Base-by-base conservation (phyloP, 1,139 yeast genomes). In the Magnusiomyces tetraspermus region DNA sequence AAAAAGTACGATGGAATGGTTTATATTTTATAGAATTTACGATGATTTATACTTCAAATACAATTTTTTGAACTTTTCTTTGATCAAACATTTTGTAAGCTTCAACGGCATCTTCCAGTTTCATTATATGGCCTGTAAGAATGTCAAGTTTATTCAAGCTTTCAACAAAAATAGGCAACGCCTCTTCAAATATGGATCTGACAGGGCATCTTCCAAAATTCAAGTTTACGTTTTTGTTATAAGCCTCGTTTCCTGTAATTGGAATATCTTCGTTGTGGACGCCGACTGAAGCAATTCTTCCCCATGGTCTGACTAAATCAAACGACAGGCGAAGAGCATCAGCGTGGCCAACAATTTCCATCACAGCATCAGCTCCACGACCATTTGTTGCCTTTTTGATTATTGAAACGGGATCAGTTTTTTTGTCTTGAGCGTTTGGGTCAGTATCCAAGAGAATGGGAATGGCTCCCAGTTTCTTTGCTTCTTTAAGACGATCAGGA, bases 131-230 rank as follows among this genome's bases (percentile, higher is more conserved):
- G 58, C 79, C 85, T 46, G 80, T 73, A 58, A 80, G 78, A 22
- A 67, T 71, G 11, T 63, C 69, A 57, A 81, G 77, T 52, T 74
- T 72, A 24, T 62, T 64, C 53, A 78, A 75, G 53, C 78, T 63
- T 44, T 60, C 57, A 49, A 75, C 75, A 61, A 81, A 79, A 0
- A 78, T 67, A 44, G 70, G 71, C 46, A 80, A 68, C 0, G 84
- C 74, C 52, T 79, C 83, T 2, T 71, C 73, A 61, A 78, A 80
- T 50, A 79, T 69, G 1, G 83, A 71, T 72, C 82, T 75, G 1
- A 79, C 80, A 52, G 82, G 85, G 62, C 85, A 81, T 60, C 86
- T 67, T 2, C 86, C 86, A 65, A 81, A 81, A 44, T 82, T 80
- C 46, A 80, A 62, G 21, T 79, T 77, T 52, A 80, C 67, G 57